These are phyloP conservation scores for Auricularia cornea DNA, from an alignment of 768 basidiomycete genomes.

Conservation along the genomic window DNA sequence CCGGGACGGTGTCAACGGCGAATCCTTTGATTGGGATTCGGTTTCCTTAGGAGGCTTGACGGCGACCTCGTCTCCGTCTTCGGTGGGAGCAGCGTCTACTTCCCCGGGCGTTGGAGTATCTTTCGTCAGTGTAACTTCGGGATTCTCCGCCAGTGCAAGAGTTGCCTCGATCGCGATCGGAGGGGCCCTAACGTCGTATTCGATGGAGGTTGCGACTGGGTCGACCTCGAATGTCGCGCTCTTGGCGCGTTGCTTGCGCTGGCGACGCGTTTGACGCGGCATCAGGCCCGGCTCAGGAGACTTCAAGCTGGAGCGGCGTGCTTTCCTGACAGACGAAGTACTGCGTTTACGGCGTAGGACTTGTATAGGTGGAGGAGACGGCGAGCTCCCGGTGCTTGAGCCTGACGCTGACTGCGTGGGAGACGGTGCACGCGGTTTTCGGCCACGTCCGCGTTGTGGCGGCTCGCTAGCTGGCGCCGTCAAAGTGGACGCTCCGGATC, in stretches of 20 bases:
- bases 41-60: no score
- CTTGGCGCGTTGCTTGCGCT: background rate
- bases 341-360: background rate
- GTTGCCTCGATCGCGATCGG: background rate
- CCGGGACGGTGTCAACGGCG: no score
- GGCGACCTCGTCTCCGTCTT: no score
- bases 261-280: background rate
- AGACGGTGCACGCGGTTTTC: background rate
- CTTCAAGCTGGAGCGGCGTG: background rate
- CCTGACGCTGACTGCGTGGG: background rate
- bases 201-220: background rate
- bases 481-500: background rate
- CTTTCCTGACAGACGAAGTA: background rate
- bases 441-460: background rate
- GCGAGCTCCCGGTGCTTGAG: background rate
- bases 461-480: background rate
- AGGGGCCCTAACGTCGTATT: background rate
- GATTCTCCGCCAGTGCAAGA: background rate
- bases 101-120: background rate
- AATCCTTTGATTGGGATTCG: no score
- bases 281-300: background rate
- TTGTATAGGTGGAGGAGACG: background rate
- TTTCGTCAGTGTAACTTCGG: background rate
- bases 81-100: background rate
- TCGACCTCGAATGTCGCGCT: background rate